A percentile compares a stretch with the other conserved stretches of the same genome.
phyloP scores from a whole-genome alignment of 129 eudicot species.

The Flaveria trinervia region DNA sequence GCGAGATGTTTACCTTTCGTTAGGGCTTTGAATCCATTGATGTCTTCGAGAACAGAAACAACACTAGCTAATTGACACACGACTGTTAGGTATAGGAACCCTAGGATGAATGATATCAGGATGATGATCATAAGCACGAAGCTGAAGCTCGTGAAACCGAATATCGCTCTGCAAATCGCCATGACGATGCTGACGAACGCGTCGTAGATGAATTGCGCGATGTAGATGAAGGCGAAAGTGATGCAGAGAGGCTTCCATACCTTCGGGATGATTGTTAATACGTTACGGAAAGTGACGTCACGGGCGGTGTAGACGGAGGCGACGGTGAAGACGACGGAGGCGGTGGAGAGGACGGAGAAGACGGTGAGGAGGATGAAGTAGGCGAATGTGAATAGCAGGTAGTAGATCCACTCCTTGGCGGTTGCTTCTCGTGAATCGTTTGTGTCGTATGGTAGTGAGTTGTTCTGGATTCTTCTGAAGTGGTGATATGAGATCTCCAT shows the following conservation, averaged over 20 bases:
- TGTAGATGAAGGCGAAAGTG: slow-evolving; percentile 28
- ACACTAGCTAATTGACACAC: slow-evolving; percentile 42
- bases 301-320: slow-evolving; percentile 50
- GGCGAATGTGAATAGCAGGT: slow-evolving; percentile 34
- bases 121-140: background rate
- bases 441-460: background rate
- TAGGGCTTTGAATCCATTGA: slow-evolving; percentile 26
- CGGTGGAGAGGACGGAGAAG: slow-evolving; percentile 60
- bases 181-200: background rate
- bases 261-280: slow-evolving; percentile 41
- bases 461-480: slow-evolving; percentile 10
- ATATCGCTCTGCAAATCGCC: slow-evolving; percentile 6
- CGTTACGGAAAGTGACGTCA: slow-evolving; percentile 36
- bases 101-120: background rate
- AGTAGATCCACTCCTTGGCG: slow-evolving; percentile 29
- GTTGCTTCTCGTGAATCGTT: background rate
- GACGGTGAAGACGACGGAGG: slow-evolving; percentile 67
- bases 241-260: slow-evolving; percentile 38
- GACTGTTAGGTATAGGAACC: slow-evolving; percentile 30
- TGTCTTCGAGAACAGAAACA: slow-evolving; percentile 33
- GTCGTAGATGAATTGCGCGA: slow-evolving; percentile 22
- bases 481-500: slow-evolving; percentile 7
- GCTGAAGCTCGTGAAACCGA: background rate
- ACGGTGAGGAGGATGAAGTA: slow-evolving; percentile 48
- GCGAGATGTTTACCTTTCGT: slow-evolving; percentile 27